phyloP scores from a whole-genome alignment of 805 yeast genomes.

The Teunomyces kruisii region DNA sequence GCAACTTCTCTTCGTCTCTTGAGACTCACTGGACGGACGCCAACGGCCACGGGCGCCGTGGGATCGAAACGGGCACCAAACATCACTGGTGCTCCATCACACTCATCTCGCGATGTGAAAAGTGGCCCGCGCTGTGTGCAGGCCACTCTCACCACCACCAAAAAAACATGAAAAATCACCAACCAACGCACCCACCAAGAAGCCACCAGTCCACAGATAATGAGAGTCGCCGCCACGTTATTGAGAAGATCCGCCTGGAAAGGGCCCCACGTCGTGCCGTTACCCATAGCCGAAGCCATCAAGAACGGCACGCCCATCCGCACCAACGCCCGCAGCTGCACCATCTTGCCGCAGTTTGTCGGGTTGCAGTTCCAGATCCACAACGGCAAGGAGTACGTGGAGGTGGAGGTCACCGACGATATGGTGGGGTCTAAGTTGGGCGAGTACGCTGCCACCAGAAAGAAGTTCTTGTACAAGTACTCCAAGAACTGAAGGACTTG shows the following conservation, averaged over 20 bases:
- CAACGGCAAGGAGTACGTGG: conserved; percentile 92
- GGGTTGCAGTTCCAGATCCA: conserved; percentile 94
- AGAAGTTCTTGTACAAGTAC: conserved; percentile 78
- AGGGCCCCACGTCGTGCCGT: conserved; percentile 92
- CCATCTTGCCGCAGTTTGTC: conserved; percentile 92
- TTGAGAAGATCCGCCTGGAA: conserved; percentile 42
- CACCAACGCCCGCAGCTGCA: conserved; percentile 94
- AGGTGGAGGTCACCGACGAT: conserved; percentile 82
- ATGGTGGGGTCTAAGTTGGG: conserved; percentile 97
- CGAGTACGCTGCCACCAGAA: conserved; percentile 92
- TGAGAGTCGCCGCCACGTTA: conserved; percentile 34
- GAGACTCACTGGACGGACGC: neutral
- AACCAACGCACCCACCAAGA: neutral
- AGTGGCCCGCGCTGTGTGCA: neutral
- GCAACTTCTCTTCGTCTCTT: conserved; percentile 1
- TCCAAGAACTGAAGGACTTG: conserved; percentile 55
- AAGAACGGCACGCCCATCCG: conserved; percentile 82
- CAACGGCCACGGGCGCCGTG: neutral
- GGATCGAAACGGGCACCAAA: conserved; percentile 70
- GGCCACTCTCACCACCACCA: neutral
- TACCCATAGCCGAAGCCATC: conserved; percentile 86
- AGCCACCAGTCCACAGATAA: conserved; percentile 9
- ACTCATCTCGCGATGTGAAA: conserved; percentile 2
- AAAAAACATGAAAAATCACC: neutral
- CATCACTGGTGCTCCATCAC: conserved; percentile 34